Percentiles rank a stretch among this genome's conserved stretches.
phyloP scores from a whole-genome alignment of 805 yeast genomes.

The Lipomyces anomalus region DNA sequence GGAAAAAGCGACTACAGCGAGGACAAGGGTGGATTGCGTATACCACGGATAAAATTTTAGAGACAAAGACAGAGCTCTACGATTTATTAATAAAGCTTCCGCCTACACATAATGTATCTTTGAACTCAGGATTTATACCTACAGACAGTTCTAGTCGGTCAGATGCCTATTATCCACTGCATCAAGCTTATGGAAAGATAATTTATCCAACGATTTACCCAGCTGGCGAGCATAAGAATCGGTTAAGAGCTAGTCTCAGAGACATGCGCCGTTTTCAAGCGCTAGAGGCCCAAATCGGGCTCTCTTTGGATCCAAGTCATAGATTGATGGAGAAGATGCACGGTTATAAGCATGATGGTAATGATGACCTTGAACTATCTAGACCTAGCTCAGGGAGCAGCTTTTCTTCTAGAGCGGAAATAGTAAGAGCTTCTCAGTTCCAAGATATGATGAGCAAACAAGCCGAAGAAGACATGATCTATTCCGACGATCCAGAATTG shows the following conservation, averaged over 20 bases:
- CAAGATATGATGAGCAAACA: neutral
- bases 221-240: slow-evolving; percentile 4
- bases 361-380: neutral
- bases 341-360: neutral
- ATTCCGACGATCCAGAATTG: slow-evolving; percentile 21
- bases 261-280: slow-evolving; percentile 23
- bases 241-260: slow-evolving; percentile 13
- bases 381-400: neutral
- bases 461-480: slow-evolving; percentile 18
- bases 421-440: neutral
- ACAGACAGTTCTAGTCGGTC: slow-evolving; percentile 4
- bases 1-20: slow-evolving; percentile 11
- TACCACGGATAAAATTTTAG: slow-evolving; percentile 19
- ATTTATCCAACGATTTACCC: slow-evolving; percentile 10
- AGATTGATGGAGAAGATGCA: slow-evolving; percentile 14
- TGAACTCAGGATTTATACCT: slow-evolving; percentile 15
- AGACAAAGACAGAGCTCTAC: slow-evolving; percentile 11
- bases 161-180: slow-evolving; percentile 7
- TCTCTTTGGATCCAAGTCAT: slow-evolving; percentile 21
- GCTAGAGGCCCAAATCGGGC: slow-evolving; percentile 19
- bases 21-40: slow-evolving; percentile 24
- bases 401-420: neutral
- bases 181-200: slow-evolving; percentile 5
- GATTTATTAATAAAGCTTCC: slow-evolving; percentile 18
- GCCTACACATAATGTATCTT: slow-evolving; percentile 5